Conservation (phyloP, 192 early-diverging fungal species). For the Rhizophagus sp. region DNA sequence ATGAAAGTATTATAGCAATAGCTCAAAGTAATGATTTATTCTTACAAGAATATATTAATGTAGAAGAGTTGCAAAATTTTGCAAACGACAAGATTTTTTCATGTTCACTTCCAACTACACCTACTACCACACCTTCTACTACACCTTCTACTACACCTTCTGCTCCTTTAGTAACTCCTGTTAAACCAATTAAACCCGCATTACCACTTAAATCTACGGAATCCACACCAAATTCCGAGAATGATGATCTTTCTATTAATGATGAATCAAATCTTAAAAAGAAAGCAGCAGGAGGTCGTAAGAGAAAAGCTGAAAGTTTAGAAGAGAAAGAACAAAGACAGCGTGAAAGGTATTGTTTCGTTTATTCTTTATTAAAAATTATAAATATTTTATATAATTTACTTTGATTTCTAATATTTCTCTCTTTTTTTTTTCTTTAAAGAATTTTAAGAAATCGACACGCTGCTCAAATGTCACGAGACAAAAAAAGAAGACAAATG, state of each 20-base stretch:
- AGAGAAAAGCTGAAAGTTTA: constrained; percentile 30
- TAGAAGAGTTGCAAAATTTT: not conserved
- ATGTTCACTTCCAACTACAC: not conserved
- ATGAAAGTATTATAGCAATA: not conserved
- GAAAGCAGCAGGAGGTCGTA: constrained; percentile 19
- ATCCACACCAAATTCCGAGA: too few species aligned
- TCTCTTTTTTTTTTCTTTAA: not conserved
- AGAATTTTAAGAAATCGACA: constrained; percentile 68
- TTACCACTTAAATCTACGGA: not conserved
- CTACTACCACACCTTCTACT: too few species aligned
- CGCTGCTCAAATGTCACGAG: constrained; percentile 76
- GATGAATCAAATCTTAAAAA: constrained; percentile 1
- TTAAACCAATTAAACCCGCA: not conserved
- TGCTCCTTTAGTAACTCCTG: not conserved
- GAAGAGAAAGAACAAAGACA: constrained; percentile 23
- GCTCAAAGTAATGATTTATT: not conserved
- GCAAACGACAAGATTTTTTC: not conserved
- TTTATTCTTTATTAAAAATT: not conserved
- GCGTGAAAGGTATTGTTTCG: constrained; percentile 8
- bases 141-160: not conserved
- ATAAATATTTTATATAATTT: not conserved
- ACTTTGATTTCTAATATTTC: not conserved
- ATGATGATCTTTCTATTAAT: not conserved
- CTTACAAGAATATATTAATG: not conserved
- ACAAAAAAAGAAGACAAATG: constrained; percentile 72